Evolutionary conservation across 345 rosid genomes (phyloP), one percentile per base, ranked within the genome.

Genomic region (Lepidium aucheri): DNA sequence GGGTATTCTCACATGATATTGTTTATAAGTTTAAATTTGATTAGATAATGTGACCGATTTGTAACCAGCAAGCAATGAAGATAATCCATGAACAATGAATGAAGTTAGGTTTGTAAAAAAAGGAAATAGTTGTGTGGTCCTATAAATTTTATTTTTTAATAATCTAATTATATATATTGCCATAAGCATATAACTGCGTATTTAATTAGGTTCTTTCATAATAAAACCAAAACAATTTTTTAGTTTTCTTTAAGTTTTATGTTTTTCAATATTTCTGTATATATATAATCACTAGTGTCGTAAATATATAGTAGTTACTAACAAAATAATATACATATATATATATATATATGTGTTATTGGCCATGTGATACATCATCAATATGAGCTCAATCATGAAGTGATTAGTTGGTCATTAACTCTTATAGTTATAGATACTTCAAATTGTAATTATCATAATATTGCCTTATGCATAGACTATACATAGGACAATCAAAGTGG

Each of bases 311-410:
- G n/a, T n/a, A 46, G 46, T 36, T 39, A 45, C 68, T 22, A 7
- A 14, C 50, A 6, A 40, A 59, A 32, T n/a, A n/a, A n/a, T n/a
- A n/a, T n/a, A n/a, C n/a, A n/a, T n/a, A n/a, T n/a, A n/a, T n/a
- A n/a, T n/a, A n/a, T n/a, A n/a, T n/a, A n/a, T n/a, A n/a, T n/a
- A 59, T 35, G 41, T 59, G 35, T 15, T 12, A n/a, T 6, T 3
- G 15, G 26, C 32, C 74, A 70, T 70, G 54, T 53, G 62, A 43
- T 42, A 55, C 55, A 70, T 47, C 55, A 60, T 28, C 40, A 61
- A 70, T 47, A 49, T 44, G 68, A 62, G 13, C 10, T 38, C 49
- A 42, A 36, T 62, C 42, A 38, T 62, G 49, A 62, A 50, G 49
- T 35, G 10, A 54, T 54, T 54, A 9, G 38, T 16, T 43, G 47